Conservation (phyloP, 1,284 basidiomycete genomes). For the Malassezia furfur region DNA sequence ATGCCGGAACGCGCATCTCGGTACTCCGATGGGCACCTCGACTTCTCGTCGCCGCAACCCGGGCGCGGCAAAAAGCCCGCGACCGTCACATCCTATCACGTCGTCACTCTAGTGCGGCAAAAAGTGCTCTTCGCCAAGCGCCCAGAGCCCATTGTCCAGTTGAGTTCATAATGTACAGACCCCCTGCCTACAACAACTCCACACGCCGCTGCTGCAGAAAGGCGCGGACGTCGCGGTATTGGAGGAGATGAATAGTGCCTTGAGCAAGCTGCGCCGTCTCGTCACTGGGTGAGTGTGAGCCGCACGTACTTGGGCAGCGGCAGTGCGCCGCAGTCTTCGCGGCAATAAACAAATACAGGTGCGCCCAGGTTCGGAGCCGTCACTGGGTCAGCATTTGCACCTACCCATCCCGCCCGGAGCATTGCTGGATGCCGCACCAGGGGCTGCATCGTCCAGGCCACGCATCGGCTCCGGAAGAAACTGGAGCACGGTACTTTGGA, state of each 20-base stretch:
- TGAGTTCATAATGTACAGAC: conserved; percentile 7
- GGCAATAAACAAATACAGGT: conserved; percentile 42
- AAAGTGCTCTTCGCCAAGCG: conserved; percentile 41
- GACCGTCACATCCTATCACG: conserved; percentile 19
- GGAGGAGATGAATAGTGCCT: conserved; percentile 36
- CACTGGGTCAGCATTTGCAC: conserved; percentile 20
- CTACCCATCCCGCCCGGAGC: conserved; percentile 29
- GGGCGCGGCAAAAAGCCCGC: neutral
- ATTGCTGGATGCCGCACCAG: neutral
- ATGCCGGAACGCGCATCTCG: conserved; percentile 12
- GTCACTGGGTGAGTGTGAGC: conserved; percentile 16
- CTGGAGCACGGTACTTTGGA: conserved; percentile 24
- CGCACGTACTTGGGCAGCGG: conserved; percentile 27
- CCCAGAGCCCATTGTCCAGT: conserved; percentile 35
- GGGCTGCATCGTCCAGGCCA: conserved; percentile 19
- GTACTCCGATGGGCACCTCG: conserved; percentile 15
- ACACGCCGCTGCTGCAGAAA: conserved; percentile 29
- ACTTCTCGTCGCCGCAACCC: conserved; percentile 15
- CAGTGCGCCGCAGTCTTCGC: conserved; percentile 33
- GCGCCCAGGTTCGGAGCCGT: conserved; percentile 29
- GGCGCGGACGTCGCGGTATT: conserved; percentile 30
- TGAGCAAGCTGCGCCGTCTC: conserved; percentile 23
- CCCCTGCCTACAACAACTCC: conserved; percentile 24
- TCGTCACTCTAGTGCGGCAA: conserved; percentile 38
- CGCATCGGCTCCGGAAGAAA: conserved; percentile 34